These are phyloP conservation scores for Tulasnella calospora DNA, from an alignment of 768 basidiomycete genomes.

Conservation along the genomic window DNA sequence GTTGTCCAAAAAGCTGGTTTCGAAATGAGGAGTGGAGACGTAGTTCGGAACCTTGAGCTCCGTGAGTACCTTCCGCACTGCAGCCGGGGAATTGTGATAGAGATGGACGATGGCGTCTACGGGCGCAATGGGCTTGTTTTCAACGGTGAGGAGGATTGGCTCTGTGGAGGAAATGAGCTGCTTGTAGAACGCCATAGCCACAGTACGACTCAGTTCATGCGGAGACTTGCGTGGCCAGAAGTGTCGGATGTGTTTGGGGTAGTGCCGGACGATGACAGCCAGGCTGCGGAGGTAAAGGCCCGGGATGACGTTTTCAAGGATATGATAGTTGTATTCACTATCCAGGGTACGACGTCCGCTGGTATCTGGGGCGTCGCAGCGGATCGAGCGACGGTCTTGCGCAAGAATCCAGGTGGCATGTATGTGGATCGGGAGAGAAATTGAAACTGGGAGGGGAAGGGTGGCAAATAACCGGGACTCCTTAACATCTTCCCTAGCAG, in stretches of 20 bases:
- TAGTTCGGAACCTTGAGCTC: neutral
- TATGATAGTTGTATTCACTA: neutral
- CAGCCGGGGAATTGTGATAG: neutral
- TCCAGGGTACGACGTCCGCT: neutral
- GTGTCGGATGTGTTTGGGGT: neutral
- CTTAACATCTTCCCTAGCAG: neutral
- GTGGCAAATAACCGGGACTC: constrained; percentile 40
- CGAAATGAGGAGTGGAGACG: neutral
- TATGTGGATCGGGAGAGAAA: constrained; percentile 45
- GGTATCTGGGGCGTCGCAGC: neutral
- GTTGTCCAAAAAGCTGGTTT: neutral
- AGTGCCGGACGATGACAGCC: neutral
- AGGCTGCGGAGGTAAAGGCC: constrained; percentile 3
- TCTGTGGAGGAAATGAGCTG: neutral
- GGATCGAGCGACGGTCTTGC: constrained; percentile 40
- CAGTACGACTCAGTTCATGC: neutral
- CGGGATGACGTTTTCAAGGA: constrained; percentile 8
- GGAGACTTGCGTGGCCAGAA: constrained; percentile 1
- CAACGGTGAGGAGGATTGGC: neutral
- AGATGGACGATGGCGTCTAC: neutral
- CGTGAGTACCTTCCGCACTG: neutral
- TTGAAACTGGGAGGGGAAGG: constrained; percentile 43
- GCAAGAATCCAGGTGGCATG: constrained; percentile 47
- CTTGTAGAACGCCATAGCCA: constrained; percentile 1
- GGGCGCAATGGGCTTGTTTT: neutral